Evolutionary conservation across 1,139 yeast genomes (phyloP), one percentile per base, ranked within the genome.

Genomic region (Kluyveromyces marxianus): DNA sequence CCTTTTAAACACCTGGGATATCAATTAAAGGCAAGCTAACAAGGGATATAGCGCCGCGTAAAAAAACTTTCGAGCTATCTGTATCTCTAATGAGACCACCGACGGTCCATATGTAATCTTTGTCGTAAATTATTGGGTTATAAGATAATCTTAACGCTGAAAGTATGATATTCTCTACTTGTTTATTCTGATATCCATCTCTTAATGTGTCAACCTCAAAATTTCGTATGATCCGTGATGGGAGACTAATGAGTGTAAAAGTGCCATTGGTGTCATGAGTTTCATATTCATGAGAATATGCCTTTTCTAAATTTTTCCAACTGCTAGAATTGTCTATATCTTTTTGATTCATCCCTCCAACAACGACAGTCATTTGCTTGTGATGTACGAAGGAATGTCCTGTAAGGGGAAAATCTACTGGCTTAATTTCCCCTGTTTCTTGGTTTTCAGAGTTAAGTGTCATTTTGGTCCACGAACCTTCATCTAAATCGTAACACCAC

Each of bases 401-500:
- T 0, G 58, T 63, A 21, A 60, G 45, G 25, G 55, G 52, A 21
- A 62, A 44, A 14, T 49, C 49, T 3, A 54, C 48, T 3, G 50
- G 48, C 7, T 47, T 42, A 34, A 48, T n/a, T 4, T 46, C 50
- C 7, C 42, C 41, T 4, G 41, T 34, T 24, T 53, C 54, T 27
- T 45, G 46, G 7, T 44, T 46, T 28, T 53, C 53, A 21, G 51
- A 57, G 45, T 48, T 59, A 0, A 66, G 57, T 1, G 54, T 48
- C 1, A 62, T 35, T 29, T 54, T 47, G 6, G 53, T 44, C 80
- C 80, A 75, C 2, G 54, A 51, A 46, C 70, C 74, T 1, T 61
- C 54, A 31, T 63, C 66, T 31, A 74, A 52, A 50, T 71, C 70
- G 51, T 72, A 75, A 60, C 68, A 62, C 80, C 80, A 75, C 53